Evolutionary conservation across 2,329 filamentous ascomycete genomes (phyloP).

Genomic region (Botrytis tulipae): DNA sequence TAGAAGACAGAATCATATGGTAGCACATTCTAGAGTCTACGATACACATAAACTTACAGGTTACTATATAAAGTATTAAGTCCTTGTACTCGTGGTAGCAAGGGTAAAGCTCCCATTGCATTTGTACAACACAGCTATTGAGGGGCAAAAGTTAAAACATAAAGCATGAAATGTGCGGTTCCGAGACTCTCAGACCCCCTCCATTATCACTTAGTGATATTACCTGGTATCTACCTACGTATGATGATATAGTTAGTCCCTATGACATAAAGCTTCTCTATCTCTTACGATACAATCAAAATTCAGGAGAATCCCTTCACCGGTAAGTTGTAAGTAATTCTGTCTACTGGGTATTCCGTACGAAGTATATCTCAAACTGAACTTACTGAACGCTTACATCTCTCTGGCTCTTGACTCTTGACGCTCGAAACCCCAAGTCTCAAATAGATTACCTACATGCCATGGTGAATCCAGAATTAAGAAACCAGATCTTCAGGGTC

Average conservation of each 20-base stretch:
- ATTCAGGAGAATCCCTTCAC: not conserved
- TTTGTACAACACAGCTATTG: conserved; percentile 18
- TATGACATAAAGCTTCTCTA: not conserved
- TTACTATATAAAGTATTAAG: not conserved
- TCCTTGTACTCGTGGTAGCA: not conserved
- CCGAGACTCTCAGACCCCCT: not conserved
- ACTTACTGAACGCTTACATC: not conserved
- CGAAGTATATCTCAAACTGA: not conserved
- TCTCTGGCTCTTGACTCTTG: not conserved
- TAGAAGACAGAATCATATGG: not conserved
- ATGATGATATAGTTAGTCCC: not conserved
- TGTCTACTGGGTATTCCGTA: not conserved
- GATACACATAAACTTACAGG: too few relatives aligned
- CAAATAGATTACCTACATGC: not conserved
- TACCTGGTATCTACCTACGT: not conserved
- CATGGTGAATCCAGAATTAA: not conserved
- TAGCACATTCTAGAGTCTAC: not conserved
- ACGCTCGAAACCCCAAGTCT: not conserved
- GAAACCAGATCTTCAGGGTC: conserved; percentile 4
- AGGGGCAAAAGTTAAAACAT: conserved; percentile 7
- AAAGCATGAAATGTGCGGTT: not conserved
- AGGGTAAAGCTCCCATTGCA: not conserved
- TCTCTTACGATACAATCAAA: not conserved
- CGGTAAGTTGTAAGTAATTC: not conserved
- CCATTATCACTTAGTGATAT: not conserved